A percentile compares a stretch with the other conserved stretches of the same genome.
Evolutionary conservation across 805 yeast genomes (phyloP).

Genomic region (Ogataea haglerorum): DNA sequence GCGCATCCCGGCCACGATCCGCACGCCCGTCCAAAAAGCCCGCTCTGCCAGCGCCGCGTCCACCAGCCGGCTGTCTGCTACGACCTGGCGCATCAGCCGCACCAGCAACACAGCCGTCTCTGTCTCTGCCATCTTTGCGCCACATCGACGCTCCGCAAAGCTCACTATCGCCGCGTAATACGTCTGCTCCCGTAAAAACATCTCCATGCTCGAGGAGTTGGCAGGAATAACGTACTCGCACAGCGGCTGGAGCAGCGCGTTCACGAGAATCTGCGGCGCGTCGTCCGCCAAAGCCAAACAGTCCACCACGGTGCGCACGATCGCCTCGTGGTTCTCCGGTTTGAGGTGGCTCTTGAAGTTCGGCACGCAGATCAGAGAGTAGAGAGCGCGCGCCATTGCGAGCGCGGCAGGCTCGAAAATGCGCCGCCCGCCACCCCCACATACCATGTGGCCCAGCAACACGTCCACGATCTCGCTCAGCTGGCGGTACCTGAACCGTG

Average conservation of each 20-base stretch:
- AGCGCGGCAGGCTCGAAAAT: conserved; percentile 30
- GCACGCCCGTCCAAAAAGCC: conserved; percentile 1
- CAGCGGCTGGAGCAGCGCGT: neutral
- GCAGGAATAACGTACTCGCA: conserved; percentile 1
- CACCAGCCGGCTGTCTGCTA: neutral
- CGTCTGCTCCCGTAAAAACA: conserved; percentile 1
- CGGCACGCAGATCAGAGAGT: conserved; percentile 22
- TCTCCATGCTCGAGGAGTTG: conserved; percentile 5
- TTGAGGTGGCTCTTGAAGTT: conserved; percentile 28
- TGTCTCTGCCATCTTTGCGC: neutral
- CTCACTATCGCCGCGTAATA: neutral
- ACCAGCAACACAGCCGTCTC: neutral
- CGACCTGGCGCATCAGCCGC: conserved; percentile 1
- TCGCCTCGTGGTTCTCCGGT: conserved; percentile 14
- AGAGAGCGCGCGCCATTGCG: conserved; percentile 30
- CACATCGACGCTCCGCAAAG: neutral
- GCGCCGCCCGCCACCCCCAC: neutral
- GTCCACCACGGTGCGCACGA: conserved; percentile 8
- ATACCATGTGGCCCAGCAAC: conserved; percentile 14
- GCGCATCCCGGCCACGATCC: conserved; percentile 1
- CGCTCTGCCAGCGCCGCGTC: neutral
- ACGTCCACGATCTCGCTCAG: conserved; percentile 23
- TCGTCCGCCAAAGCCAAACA: neutral
- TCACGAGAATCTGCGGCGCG: neutral
- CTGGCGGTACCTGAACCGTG: conserved; percentile 26